These are phyloP conservation scores for Fonsecaea pugnacius DNA, from an alignment of 2,329 filamentous ascomycete species.

Conservation along the genomic window DNA sequence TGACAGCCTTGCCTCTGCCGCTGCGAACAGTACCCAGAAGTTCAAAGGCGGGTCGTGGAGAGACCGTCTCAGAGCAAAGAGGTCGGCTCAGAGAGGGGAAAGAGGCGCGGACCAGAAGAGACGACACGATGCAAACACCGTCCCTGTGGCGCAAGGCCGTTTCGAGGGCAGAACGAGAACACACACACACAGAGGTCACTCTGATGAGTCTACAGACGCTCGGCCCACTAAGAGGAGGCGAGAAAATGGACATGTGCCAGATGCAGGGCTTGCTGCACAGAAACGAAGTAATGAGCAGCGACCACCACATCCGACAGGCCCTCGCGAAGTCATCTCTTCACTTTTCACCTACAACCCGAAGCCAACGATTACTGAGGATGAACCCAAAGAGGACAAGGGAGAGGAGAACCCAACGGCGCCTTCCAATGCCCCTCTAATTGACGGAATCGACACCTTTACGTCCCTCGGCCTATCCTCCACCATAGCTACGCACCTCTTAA, in stretches of 20 bases:
- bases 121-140: slow-evolving; percentile 22
- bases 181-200: slow-evolving; percentile 33
- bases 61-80: slow-evolving; percentile 80
- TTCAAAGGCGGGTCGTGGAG: slow-evolving; percentile 95
- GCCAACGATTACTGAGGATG: slow-evolving; percentile 53
- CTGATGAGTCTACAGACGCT: slow-evolving; percentile 40
- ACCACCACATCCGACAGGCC: slow-evolving; percentile 19
- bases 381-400: slow-evolving; percentile 45
- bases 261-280: slow-evolving; percentile 15
- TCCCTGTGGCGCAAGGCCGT: slow-evolving; percentile 19
- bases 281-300: slow-evolving; percentile 15
- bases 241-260: slow-evolving; percentile 46
- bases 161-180: not conserved
- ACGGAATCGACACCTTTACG: slow-evolving; percentile 83
- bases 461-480: slow-evolving; percentile 79
- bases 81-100: slow-evolving; percentile 57
- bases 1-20: slow-evolving; percentile 64
- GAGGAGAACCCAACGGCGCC: slow-evolving; percentile 65
- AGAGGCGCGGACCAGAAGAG: slow-evolving; percentile 46
- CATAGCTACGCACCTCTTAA: slow-evolving; percentile 78
- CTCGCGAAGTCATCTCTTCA: slow-evolving; percentile 77
- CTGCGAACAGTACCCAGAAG: slow-evolving; percentile 57
- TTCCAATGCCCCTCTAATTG: slow-evolving; percentile 86
- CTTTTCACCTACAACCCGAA: slow-evolving; percentile 91
- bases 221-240: slow-evolving; percentile 49